Base-by-base conservation (phyloP, 1,139 yeast genomes). In the Williopsis jadinii region DNA sequence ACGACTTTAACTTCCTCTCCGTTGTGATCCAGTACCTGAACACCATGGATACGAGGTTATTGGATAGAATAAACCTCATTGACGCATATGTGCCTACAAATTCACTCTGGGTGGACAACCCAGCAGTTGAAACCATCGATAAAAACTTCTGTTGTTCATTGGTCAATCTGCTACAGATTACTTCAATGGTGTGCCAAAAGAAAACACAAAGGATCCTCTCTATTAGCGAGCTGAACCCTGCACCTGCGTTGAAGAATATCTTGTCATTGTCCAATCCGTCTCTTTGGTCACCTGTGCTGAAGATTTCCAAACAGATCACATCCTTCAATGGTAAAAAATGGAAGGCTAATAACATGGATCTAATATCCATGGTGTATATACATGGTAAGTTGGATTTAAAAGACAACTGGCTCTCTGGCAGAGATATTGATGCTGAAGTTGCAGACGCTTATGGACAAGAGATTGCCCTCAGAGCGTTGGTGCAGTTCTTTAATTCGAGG, bases 281-380 rank as follows among this genome's bases (percentile, higher is more conserved):
- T n/a, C 61, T 88, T 28, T 80, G 84, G 62, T 68, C 66, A 35
- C 88, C 95, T 2, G 79, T 85, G 3, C 66, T 90, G 50, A 82
- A 80, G 54, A 73, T 81, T 2, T 68, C 90, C 46, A 88, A 86
- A 59, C 82, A 86, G 48, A 71, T 88, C 39, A 80, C 90, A 1
- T 97, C 97, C 0, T 87, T 83, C 60, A 90, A 86, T 52, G 97
- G 97, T 14, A 77, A 95, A 46, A 88, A 90, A 60, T 92, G 99
- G 99, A 82, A 88, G 53, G 77, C 88, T 11, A 75, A 80, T 49
- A 94, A 92, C 58, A 92, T 94, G 97, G 96, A 88, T 52, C 67
- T 92, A 42, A 86, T 94, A 8, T 87, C 97, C 0, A 80, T 85
- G 47, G 88, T 92, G 2, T 92, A 85, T 56, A 63, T 92, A 37